Conservation (phyloP, 148 eudicot genomes). For the Oxyria digyna region DNA sequence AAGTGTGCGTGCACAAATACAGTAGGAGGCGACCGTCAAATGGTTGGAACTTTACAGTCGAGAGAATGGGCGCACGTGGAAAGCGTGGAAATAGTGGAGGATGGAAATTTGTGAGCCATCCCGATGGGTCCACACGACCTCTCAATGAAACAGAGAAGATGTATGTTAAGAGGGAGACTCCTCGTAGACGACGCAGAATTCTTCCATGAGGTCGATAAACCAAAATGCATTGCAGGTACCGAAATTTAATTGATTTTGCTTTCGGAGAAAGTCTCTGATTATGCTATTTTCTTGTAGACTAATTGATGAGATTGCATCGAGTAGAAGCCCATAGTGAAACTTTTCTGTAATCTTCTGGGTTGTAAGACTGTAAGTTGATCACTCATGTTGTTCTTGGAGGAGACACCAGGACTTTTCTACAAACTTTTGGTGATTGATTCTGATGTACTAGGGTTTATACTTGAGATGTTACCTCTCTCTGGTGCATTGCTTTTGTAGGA, state of each 20-base stretch:
- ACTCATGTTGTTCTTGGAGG: not conserved
- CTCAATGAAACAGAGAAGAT: slow-evolving; percentile 63
- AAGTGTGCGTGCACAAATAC: slow-evolving; percentile 70
- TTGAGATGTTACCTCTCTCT: not conserved
- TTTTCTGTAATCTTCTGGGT: not conserved
- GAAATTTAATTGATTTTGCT: not conserved
- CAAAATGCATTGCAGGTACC: not conserved
- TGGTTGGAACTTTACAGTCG: slow-evolving; percentile 68
- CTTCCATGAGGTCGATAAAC: slow-evolving; percentile 29
- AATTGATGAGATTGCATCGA: not conserved
- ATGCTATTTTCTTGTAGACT: not conserved
- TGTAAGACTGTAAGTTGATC: not conserved
- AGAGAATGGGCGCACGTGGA: slow-evolving; percentile 50
- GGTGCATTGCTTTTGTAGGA: not conserved
- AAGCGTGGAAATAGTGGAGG: slow-evolving; percentile 86
- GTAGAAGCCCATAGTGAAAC: not conserved
- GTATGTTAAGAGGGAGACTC: slow-evolving; percentile 79
- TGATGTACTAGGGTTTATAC: not conserved
- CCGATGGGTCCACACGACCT: slow-evolving; percentile 82
- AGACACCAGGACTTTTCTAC: not conserved
- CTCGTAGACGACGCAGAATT: slow-evolving; percentile 55
- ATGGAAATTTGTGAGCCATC: slow-evolving; percentile 57
- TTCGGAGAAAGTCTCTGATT: not conserved
- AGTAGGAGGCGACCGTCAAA: slow-evolving; percentile 71
- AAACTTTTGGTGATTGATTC: not conserved